Conservation (phyloP, 2,329 filamentous ascomycete species). For the Hyphodiscus sp. region DNA sequence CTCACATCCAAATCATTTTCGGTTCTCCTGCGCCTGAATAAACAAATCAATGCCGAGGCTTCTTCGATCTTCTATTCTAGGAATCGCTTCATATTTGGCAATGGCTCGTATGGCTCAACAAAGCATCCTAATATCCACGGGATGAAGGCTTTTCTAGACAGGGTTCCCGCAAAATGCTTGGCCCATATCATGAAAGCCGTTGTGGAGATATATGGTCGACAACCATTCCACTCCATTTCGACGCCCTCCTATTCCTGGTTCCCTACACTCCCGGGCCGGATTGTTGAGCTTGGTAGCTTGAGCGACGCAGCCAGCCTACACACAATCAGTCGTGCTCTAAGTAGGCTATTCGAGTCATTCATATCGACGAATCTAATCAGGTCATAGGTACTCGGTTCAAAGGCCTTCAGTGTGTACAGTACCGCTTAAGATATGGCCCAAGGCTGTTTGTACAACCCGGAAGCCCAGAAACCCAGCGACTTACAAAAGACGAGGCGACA, state of each 20-base stretch:
- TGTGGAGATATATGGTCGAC: neutral
- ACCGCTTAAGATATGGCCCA: neutral
- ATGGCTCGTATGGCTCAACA: conserved; percentile 1
- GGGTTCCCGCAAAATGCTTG: neutral
- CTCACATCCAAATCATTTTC: neutral
- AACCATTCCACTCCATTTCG: neutral
- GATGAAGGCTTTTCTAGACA: neutral
- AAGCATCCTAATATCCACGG: conserved; percentile 1
- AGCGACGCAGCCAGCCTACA: neutral
- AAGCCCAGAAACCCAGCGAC: neutral
- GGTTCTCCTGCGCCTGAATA: conserved; percentile 2
- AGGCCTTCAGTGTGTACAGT: neutral
- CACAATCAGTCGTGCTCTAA: neutral
- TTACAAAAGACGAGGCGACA: no score
- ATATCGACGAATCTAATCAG: no score
- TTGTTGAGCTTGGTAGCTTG: neutral
- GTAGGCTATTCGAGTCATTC: neutral
- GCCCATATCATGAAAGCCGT: neutral
- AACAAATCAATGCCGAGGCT: conserved; percentile 1
- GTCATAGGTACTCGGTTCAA: neutral
- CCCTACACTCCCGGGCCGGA: no score
- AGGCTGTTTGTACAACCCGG: neutral
- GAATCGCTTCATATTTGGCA: conserved; percentile 1
- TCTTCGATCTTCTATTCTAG: neutral
- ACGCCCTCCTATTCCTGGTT: no score